A percentile compares a stretch with the other conserved stretches of the same genome.
These are phyloP conservation scores for Panaeolus papilionaceus DNA, from an alignment of 768 basidiomycete genomes.

Conservation along the genomic window DNA sequence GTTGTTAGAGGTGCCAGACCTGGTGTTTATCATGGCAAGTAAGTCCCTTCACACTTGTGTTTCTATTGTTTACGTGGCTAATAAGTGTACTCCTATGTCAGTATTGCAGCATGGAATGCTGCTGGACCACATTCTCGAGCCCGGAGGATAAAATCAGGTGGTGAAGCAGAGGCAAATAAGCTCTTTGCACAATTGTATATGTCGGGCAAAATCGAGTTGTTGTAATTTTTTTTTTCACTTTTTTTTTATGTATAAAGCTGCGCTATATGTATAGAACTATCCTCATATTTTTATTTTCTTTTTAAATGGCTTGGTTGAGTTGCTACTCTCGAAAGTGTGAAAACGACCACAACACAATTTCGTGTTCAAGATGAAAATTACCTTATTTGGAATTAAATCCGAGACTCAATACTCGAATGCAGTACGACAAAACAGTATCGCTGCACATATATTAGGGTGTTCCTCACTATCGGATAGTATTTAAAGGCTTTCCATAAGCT, in stretches of 20 bases:
- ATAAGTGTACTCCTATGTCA: background rate
- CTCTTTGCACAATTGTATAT: slow-evolving; percentile 14
- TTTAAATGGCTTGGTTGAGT: background rate
- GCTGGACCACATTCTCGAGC: slow-evolving; percentile 8
- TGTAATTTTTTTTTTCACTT: background rate
- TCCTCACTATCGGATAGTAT: too few relatives aligned
- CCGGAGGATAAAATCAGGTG: background rate
- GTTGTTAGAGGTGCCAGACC: slow-evolving; percentile 8
- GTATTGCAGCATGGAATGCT: slow-evolving; percentile 11
- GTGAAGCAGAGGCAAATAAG: background rate
- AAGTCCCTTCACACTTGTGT: background rate
- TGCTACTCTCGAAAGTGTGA: background rate
- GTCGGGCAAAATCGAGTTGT: slow-evolving; percentile 7
- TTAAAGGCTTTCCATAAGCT: too few relatives aligned
- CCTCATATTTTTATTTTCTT: background rate
- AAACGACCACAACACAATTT: background rate
- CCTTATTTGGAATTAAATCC: background rate
- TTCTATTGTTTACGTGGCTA: background rate
- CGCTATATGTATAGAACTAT: background rate
- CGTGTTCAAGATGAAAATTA: background rate
- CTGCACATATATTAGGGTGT: too few relatives aligned
- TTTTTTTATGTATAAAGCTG: background rate
- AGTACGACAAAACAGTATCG: too few relatives aligned
- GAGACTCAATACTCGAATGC: background rate
- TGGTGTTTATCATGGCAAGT: slow-evolving; percentile 16